These are phyloP conservation scores for Pseudodiploospora longispora DNA, from an alignment of 2,329 filamentous ascomycete species.

Conservation along the genomic window DNA sequence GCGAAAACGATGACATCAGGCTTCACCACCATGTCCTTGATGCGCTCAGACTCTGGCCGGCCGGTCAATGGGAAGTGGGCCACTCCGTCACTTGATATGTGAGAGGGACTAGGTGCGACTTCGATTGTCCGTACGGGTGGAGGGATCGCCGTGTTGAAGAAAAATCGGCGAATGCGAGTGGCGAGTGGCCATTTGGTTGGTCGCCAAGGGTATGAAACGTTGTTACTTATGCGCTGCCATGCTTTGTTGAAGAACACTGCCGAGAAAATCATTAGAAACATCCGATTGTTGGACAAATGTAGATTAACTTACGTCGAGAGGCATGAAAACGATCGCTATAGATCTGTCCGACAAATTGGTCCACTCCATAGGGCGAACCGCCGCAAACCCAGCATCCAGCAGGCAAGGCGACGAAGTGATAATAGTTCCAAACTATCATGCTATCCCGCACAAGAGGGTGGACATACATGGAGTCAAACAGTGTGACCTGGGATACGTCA, in stretches of 20 bases:
- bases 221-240: slow-evolving; percentile 24
- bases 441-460: slow-evolving; percentile 28
- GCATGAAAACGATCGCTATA: slow-evolving; percentile 17
- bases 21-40: slow-evolving; percentile 20
- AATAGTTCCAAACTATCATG: slow-evolving; percentile 29
- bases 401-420: slow-evolving; percentile 21
- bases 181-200: slow-evolving; percentile 14
- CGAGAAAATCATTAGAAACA: not conserved
- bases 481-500: slow-evolving; percentile 28
- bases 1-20: slow-evolving; percentile 29
- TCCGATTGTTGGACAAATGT: not conserved
- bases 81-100: slow-evolving; percentile 22
- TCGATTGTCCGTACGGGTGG: slow-evolving; percentile 22
- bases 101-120: slow-evolving; percentile 26
- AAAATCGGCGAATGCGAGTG: slow-evolving; percentile 23
- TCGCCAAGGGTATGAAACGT: slow-evolving; percentile 26
- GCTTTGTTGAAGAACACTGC: slow-evolving; percentile 27
- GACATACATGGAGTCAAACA: slow-evolving; percentile 36
- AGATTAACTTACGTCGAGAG: slow-evolving; percentile 14
- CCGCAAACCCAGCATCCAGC: slow-evolving; percentile 15
- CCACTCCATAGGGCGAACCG: slow-evolving; percentile 12
- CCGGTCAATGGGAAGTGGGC: slow-evolving; percentile 23
- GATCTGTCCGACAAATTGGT: slow-evolving; percentile 17
- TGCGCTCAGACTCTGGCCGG: slow-evolving; percentile 21
- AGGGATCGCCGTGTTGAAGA: slow-evolving; percentile 22